Conservation (phyloP, 2,329 filamentous ascomycete species). For the Xylariaceae sp. region DNA sequence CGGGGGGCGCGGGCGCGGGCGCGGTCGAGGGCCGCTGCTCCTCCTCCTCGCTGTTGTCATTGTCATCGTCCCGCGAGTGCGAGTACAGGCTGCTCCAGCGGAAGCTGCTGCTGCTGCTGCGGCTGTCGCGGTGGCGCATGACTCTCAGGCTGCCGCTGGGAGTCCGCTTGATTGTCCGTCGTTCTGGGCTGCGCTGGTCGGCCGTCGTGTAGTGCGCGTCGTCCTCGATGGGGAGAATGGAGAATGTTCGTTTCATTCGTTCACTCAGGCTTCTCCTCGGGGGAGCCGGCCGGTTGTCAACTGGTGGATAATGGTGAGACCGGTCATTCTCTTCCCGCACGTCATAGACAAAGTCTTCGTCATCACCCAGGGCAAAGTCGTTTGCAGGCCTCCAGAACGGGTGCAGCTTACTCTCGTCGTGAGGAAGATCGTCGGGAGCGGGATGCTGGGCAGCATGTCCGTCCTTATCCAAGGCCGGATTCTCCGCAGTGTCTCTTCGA, state of each 20-base stretch:
- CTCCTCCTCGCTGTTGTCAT: slow-evolving; percentile 4
- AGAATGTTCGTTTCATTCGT: slow-evolving; percentile 51
- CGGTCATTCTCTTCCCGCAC: slow-evolving; percentile 26
- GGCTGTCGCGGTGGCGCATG: slow-evolving; percentile 44
- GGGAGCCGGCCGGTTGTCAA: slow-evolving; percentile 38
- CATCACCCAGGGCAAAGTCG: slow-evolving; percentile 24
- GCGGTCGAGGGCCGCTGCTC: slow-evolving; percentile 30
- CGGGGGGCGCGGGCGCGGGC: slow-evolving; percentile 13
- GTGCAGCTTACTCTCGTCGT: slow-evolving; percentile 49
- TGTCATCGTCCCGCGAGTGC: background rate
- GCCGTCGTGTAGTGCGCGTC: slow-evolving; percentile 28
- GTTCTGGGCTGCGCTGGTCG: slow-evolving; percentile 35
- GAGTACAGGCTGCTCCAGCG: slow-evolving; percentile 16
- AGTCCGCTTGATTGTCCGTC: slow-evolving; percentile 51
- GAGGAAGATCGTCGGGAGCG: slow-evolving; percentile 36
- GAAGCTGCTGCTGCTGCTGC: slow-evolving; percentile 26
- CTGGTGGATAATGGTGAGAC: slow-evolving; percentile 38
- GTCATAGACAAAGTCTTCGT: slow-evolving; percentile 21
- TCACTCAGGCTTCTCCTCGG: slow-evolving; percentile 33
- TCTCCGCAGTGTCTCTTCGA: slow-evolving; percentile 23
- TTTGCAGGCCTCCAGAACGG: slow-evolving; percentile 54
- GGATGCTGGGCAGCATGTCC: slow-evolving; percentile 29
- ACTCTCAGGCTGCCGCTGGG: slow-evolving; percentile 54
- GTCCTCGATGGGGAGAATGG: slow-evolving; percentile 47
- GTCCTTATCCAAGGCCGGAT: slow-evolving; percentile 17